These are phyloP conservation scores for Harrya chromipes DNA, from an alignment of 768 basidiomycete species.

Conservation along the genomic window DNA sequence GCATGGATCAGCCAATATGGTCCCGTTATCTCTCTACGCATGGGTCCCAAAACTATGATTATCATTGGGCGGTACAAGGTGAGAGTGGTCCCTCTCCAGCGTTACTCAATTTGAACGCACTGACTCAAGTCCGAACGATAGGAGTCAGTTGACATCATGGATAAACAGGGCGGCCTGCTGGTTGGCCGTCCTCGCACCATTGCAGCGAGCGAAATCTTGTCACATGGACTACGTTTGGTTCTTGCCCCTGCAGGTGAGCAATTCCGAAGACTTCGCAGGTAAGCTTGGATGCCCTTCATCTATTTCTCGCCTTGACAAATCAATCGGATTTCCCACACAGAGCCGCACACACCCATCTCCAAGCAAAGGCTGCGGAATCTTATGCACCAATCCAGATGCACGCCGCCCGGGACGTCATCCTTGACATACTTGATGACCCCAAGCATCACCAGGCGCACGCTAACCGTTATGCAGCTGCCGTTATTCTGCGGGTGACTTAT, in stretches of 20 bases:
- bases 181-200: constrained; percentile 55
- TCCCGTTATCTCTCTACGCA: constrained; percentile 53
- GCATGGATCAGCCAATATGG: constrained; percentile 62
- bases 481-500: constrained; percentile 34
- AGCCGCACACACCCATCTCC: constrained; percentile 57
- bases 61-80: constrained; percentile 39
- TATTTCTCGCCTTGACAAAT: background rate
- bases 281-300: constrained; percentile 1
- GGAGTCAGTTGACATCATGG: constrained; percentile 65
- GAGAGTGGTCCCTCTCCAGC: background rate
- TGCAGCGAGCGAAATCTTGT: constrained; percentile 57
- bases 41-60: constrained; percentile 39
- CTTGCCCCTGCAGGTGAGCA: constrained; percentile 55
- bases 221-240: constrained; percentile 55
- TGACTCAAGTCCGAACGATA: constrained; percentile 17
- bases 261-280: constrained; percentile 62
- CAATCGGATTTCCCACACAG: constrained; percentile 25
- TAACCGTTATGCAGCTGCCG: constrained; percentile 40
- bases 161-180: constrained; percentile 55
- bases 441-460: constrained; percentile 53
- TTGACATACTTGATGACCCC: constrained; percentile 32
- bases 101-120: too few relatives aligned
- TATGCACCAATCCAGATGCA: constrained; percentile 50
- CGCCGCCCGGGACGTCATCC: constrained; percentile 29
- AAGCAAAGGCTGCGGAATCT: constrained; percentile 46